phyloP scores from a whole-genome alignment of 2,329 filamentous ascomycete genomes.

The Penicillium sp. region DNA sequence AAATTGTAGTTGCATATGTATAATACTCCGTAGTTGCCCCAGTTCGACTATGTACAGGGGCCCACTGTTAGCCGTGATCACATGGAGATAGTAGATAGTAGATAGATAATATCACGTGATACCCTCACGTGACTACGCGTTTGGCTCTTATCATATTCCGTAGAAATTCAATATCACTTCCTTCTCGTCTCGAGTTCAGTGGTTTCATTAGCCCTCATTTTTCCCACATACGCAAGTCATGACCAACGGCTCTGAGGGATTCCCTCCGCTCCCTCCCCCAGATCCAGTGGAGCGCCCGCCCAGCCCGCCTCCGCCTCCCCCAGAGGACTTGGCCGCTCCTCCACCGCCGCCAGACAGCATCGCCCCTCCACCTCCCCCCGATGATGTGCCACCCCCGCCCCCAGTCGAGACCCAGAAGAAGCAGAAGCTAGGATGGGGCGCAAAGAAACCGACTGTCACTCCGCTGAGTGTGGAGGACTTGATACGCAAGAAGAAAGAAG shows the following conservation, averaged over 20 bases:
- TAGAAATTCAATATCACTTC: conserved; percentile 32
- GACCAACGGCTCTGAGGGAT: conserved; percentile 28
- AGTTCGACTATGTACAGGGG: not conserved
- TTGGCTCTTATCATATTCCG: conserved; percentile 19
- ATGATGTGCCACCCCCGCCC: conserved; percentile 47
- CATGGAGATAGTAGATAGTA: not conserved
- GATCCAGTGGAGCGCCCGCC: conserved; percentile 40
- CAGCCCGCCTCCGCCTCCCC: conserved; percentile 44
- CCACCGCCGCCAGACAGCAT: conserved; percentile 43
- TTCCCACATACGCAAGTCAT: conserved; percentile 16
- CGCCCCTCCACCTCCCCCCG: conserved; percentile 46
- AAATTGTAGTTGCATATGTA: not conserved
- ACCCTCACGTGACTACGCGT: conserved; percentile 26
- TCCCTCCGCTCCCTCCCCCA: conserved; percentile 37
- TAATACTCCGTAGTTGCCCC: no score
- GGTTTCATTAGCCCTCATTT: conserved; percentile 1
- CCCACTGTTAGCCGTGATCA: not conserved
- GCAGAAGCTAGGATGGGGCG: conserved; percentile 57
- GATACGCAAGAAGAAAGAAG: conserved; percentile 78
- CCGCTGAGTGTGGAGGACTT: conserved; percentile 85
- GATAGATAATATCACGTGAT: not conserved
- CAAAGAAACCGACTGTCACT: conserved; percentile 39
- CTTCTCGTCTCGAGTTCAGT: conserved; percentile 8
- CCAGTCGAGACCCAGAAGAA: conserved; percentile 43
- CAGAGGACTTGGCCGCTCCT: conserved; percentile 39